Base-by-base conservation (phyloP, 306 rosid genomes). In the Phaseolus lunatus region DNA sequence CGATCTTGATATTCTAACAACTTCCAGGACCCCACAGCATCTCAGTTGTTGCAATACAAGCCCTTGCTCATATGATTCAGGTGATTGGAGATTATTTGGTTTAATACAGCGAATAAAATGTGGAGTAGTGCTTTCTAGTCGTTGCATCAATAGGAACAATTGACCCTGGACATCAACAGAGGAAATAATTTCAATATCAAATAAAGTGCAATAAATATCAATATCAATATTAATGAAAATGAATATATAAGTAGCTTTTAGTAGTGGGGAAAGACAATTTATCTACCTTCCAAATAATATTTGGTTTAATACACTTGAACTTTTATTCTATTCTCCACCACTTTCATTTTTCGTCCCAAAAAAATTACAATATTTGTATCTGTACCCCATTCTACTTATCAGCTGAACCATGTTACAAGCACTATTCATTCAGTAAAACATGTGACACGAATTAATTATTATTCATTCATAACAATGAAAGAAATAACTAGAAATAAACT, bases 41-140 rank as follows among this genome's bases (percentile, higher is more conserved):
- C 94, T 90, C 76, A 94, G 86, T 81, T 94, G 98, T 84, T 91
- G 98, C 73, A 94, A 88, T 71, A 94, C 97, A 78, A 94, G 98
- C 70, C 87, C 92, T 87, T 94, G 98, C 86, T 94, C 97, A 39
- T 91, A 94, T 81, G 85, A 76, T 70, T 92, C 90, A 19, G 98
- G 97, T 64, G 96, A 94, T 80, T 94, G 97, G 78, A 84, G 86
- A 83, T 91, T 91, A 82, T 94, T 94, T 79, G 98, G 98, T 86
- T 94, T 94, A 85, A 94, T 86, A 80, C 98, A 94, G 45, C 98
- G 98, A 80, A 94, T 94, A 85, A 94, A 94, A 94, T 94, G 98
- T 37, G 98, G 98, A 68, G 98, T 94, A 56, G 98, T 94, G 81
- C 84, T 91, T 82, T 91, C 98, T 63, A 94, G 88, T 19, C 97